Evolutionary conservation across 164 flowering plant species (phyloP), one percentile per base, ranked within the genome.

Genomic region (Pachysandra terminalis): DNA sequence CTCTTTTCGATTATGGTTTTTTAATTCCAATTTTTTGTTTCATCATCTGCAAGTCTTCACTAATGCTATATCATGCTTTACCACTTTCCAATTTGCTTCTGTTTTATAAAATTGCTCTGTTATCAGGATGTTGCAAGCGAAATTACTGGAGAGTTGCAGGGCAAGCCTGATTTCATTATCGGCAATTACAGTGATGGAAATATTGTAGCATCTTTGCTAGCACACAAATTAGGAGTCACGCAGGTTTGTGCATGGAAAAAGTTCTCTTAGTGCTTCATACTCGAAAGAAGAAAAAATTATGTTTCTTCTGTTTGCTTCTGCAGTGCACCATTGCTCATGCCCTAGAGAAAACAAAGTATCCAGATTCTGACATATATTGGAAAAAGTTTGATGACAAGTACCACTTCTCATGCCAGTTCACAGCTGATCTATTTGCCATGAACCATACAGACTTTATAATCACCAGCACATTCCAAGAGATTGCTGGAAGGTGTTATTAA

Each of bases 291-390:
- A n/a, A n/a, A n/a, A n/a, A 56, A 14, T 45, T 19, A 45, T 25
- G 28, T 60, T 37, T 23, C 51, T 40, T 3, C 23, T 37, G 21
- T 62, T 45, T 64, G 55, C 14, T 62, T 13, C 26, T 78, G 40
- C 88, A 95, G 98, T 96, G 99, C 71, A 93, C 98, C 64, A 96
- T 96, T 64, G 99, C 99, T 40, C 99, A 96, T 71, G 99, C 99
- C n/a, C 80, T 96, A 7, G 99, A 96, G 90, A 92, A 92, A 73
- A 96, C 98, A 0, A 96, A 96, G 58, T 96, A 96, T 66, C 96
- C 96, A 1, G 97, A 96, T 59, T 96, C 99, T 9, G 99, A 96
- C 68, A 81, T 93, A 54, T 90, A 96, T 73, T 88, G 94, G 98
- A 88, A 87, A 62, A 87, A 83, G 9, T 83, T 90, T 51, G 99